Base-by-base conservation (phyloP, 805 yeast genomes). In the Ogataea polymorpha region DNA sequence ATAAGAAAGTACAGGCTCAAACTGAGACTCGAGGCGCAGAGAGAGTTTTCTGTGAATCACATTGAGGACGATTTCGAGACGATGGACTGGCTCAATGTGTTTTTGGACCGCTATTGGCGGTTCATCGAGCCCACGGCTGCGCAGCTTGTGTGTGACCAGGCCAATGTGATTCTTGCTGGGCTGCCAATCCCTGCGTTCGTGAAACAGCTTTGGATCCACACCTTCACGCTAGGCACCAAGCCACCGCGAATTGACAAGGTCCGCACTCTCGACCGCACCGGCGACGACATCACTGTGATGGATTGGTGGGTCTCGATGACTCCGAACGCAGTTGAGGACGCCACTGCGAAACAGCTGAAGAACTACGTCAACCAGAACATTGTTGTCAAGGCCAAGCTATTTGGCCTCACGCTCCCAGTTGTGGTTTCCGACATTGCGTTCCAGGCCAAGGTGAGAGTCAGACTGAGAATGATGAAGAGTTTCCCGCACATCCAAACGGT, bases 401-500 rank as follows among this genome's bases (percentile, higher is more conserved):
- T 90, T 62, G 96, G 97, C 17, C 43, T 90, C 30, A 74, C 86
- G 1, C 54, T 93, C 38, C 96, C 97, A 2, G 77, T 93, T 23
- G 70, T 80, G 23, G 84, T 93, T 12, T 82, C 89, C 35, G 83
- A 86, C 52, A 77, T 87, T 61, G 75, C 96, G 0, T 85, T 91
- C 61, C 74, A 70, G 44, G 88, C 86, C 10, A 70, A 77, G 46
- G 75, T 82, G 34, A 77, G 98, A 63, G 79, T 93, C 38, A 74
- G 97, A 57, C 63, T 95, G 59, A 85, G 89, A 71, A 81, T 93
- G 82, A 91, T 87, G 84, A 63, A 88, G 3, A 73, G 86, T 8
- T 89, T 85, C 65, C 99, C 99, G 3, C 98, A 93, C 66, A 72
- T 93, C 46, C 95, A 93, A 62, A 90, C 96, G 1, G 81, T 89